These are phyloP conservation scores for Gymnopilus junonius DNA, from an alignment of 768 basidiomycete species.

Conservation along the genomic window DNA sequence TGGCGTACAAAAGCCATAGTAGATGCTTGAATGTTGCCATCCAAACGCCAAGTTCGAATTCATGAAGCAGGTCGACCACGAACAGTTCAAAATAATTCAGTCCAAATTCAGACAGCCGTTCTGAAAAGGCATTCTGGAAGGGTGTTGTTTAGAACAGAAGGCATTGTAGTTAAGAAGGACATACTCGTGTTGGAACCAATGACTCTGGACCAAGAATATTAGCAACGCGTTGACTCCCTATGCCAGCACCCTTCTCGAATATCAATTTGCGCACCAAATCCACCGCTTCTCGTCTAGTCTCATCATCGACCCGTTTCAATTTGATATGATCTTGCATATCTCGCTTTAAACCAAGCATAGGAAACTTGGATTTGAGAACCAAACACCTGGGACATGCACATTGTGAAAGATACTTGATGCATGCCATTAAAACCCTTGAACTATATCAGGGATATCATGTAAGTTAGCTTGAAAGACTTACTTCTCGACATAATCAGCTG, in stretches of 20 bases:
- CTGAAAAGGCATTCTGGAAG: slow-evolving; percentile 34
- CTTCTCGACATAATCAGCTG: slow-evolving; percentile 43
- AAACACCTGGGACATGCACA: slow-evolving; percentile 21
- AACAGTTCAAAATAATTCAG: slow-evolving; percentile 31
- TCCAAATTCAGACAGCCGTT: slow-evolving; percentile 9
- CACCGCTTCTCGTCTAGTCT: too few species aligned
- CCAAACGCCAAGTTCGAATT: slow-evolving; percentile 41
- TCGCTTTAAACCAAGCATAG: too few species aligned
- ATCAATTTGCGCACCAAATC: slow-evolving; percentile 26
- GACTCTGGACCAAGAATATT: slow-evolving; percentile 21
- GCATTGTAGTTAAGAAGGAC: slow-evolving; percentile 4
- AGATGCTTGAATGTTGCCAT: slow-evolving; percentile 35
- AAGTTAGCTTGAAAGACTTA: slow-evolving; percentile 12
- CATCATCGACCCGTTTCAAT: too few species aligned
- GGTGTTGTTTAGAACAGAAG: background rate
- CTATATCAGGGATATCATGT: background rate
- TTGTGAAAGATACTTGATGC: background rate
- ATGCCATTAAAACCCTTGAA: slow-evolving; percentile 12
- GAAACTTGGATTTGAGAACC: too few species aligned
- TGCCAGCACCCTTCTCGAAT: slow-evolving; percentile 18
- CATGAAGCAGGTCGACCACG: slow-evolving; percentile 38
- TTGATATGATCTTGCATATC: too few species aligned
- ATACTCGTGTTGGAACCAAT: slow-evolving; percentile 30
- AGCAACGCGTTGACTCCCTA: slow-evolving; percentile 26
- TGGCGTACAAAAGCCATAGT: slow-evolving; percentile 30